Conservation (phyloP, 1,284 basidiomycete species). For the Cystobasidium sp. region DNA sequence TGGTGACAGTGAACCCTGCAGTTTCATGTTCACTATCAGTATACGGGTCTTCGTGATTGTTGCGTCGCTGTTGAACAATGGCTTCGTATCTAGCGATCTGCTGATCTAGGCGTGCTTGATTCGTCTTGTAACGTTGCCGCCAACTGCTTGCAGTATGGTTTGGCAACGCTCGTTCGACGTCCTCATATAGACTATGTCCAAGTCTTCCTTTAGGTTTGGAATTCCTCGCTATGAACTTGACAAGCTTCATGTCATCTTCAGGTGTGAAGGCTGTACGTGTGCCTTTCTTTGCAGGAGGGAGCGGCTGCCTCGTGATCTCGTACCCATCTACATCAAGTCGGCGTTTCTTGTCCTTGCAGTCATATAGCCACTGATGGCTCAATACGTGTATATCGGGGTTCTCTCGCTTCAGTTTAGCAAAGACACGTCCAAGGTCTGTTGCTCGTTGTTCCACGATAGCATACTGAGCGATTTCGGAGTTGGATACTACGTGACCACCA, state of each 20-base stretch:
- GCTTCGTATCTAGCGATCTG: slow-evolving; percentile 16
- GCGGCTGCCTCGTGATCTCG: slow-evolving; percentile 20
- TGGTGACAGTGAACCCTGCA: slow-evolving; percentile 1
- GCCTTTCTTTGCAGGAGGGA: slow-evolving; percentile 26
- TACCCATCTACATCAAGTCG: slow-evolving; percentile 16
- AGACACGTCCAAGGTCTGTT: slow-evolving; percentile 28
- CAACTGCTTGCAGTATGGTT: slow-evolving; percentile 32
- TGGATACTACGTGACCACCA: slow-evolving; percentile 17
- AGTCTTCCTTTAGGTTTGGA: slow-evolving; percentile 2
- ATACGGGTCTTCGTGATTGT: slow-evolving; percentile 24
- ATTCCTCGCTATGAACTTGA: slow-evolving; percentile 26
- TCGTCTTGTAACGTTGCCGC: slow-evolving; percentile 36
- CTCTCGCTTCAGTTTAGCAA: slow-evolving; percentile 7
- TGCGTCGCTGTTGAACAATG: slow-evolving; percentile 20
- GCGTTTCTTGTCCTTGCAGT: slow-evolving; percentile 12
- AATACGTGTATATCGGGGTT: slow-evolving; percentile 27
- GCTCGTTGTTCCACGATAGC: slow-evolving; percentile 34
- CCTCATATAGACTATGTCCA: slow-evolving; percentile 19
- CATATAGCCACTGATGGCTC: slow-evolving; percentile 36
- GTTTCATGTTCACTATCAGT: slow-evolving; percentile 22
- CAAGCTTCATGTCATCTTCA: slow-evolving; percentile 35
- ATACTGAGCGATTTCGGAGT: slow-evolving; percentile 30
- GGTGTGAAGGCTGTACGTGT: slow-evolving; percentile 33
- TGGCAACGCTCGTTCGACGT: slow-evolving; percentile 13
- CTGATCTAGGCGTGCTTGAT: slow-evolving; percentile 21